Base-by-base conservation (phyloP, 2,329 filamentous ascomycete genomes). In the Alternaria infectoria region DNA sequence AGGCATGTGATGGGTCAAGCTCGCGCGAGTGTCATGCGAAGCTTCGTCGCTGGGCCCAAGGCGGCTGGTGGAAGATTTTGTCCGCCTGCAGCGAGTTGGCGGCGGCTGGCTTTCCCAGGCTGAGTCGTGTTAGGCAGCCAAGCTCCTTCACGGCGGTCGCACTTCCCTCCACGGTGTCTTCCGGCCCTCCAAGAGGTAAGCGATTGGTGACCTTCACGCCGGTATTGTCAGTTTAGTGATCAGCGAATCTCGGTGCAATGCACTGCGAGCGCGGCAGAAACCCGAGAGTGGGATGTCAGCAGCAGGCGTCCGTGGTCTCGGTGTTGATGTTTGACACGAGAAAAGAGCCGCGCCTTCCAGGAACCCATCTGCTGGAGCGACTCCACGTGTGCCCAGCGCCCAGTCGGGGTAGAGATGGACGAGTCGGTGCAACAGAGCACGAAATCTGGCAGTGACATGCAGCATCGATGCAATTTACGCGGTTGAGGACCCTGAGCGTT, bases 61-160 rank as follows among this genome's bases (percentile, higher is more conserved):
- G 57, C 62, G 64, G 66, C 67, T 74, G 71, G 71, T 73, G 70
- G 71, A 72, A 68, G 47, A 66, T 68, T 71, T 71, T 30, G 44
- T 63, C 66, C 70, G 65, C 32, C 40, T 26, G 52, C 51, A 23
- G 52, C 46, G 15, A n/a, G 54, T 63, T 58, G 49, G 60, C 69
- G 65, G 71, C 67, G 65, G 59, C 23, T 60, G 55, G 58, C 60
- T 52, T 59, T 56, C 49, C 46, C 26, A 52, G 47, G 32, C 11
- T 30, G 56, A 47, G 52, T 17, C 26, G 43, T 61, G 44, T 61
- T 50, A 60, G 57, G 44, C 46, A 15, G 52, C 62, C 58, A 64
- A 40, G 56, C 54, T 58, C 44, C 28, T 47, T 61, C 46, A 61
- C 47, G 44, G 47, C 61, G 54, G 65, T 52, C 57, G 19, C 44